phyloP scores from a whole-genome alignment of 2,329 filamentous ascomycete species.

The Colletotrichum australisinense region DNA sequence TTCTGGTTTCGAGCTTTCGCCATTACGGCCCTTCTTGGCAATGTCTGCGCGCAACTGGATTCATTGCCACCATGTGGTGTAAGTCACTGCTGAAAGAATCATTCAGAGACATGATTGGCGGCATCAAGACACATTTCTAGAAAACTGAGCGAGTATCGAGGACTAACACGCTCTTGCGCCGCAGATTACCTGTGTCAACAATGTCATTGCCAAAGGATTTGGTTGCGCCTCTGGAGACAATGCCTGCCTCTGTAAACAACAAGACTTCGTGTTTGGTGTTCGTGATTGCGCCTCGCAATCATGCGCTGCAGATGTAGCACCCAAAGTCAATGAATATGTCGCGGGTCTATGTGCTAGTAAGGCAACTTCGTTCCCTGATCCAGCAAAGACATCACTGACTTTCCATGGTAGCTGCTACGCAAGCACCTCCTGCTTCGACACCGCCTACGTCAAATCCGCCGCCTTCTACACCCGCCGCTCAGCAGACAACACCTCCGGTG shows the following conservation, averaged over 20 bases:
- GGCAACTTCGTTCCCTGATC: conserved; percentile 17
- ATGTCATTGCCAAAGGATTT: conserved; percentile 36
- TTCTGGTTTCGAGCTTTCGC: background rate
- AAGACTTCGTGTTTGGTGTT: conserved; percentile 49
- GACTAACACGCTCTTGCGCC: background rate
- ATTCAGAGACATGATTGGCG: background rate
- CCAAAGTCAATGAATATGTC: conserved; percentile 43
- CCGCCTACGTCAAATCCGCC: conserved; percentile 1
- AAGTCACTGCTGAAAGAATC: background rate
- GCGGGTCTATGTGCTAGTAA: conserved; percentile 45
- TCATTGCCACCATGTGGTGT: conserved; percentile 34
- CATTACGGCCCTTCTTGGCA: background rate
- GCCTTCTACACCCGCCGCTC: conserved; percentile 9
- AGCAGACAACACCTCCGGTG: conserved; percentile 6
- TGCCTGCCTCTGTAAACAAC: conserved; percentile 53
- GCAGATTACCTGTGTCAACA: conserved; percentile 32
- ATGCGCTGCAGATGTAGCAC: conserved; percentile 42
- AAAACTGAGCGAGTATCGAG: background rate
- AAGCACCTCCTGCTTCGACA: conserved; percentile 15
- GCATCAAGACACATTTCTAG: background rate
- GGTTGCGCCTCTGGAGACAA: conserved; percentile 43
- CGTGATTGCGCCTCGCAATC: conserved; percentile 51
- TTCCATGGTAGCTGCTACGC: conserved; percentile 15
- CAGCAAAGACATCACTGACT: background rate
- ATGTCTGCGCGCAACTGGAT: conserved; percentile 25